These are phyloP conservation scores for Chaetomium sp. DNA, from an alignment of 2,329 filamentous ascomycete genomes.

Conservation along the genomic window DNA sequence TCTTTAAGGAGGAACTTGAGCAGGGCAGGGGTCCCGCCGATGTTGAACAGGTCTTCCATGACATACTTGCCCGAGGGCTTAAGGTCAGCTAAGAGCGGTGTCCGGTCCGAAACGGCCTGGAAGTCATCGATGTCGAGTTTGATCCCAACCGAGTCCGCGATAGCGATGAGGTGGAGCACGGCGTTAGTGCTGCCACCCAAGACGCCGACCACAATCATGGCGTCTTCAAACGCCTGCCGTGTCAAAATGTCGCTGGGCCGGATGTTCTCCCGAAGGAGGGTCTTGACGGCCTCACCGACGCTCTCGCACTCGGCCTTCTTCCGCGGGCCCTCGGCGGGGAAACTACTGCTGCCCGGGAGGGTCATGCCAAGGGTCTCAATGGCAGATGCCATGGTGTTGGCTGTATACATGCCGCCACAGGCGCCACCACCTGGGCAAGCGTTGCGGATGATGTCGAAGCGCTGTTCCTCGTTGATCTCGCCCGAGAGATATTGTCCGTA, in stretches of 20 bases:
- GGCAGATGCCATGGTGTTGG: slow-evolving; percentile 69
- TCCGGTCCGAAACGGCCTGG: slow-evolving; percentile 72
- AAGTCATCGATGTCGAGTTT: slow-evolving; percentile 82
- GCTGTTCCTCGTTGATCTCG: slow-evolving; percentile 82
- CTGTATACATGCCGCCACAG: slow-evolving; percentile 81
- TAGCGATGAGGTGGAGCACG: slow-evolving; percentile 77
- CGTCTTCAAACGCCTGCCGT: slow-evolving; percentile 74
- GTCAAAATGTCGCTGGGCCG: slow-evolving; percentile 73
- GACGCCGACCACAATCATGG: slow-evolving; percentile 76
- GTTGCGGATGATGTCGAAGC: slow-evolving; percentile 90
- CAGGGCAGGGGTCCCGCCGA: slow-evolving; percentile 79
- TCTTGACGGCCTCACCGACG: slow-evolving; percentile 67
- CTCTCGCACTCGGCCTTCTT: slow-evolving; percentile 68
- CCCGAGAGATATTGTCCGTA: slow-evolving; percentile 93
- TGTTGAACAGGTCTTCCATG: slow-evolving; percentile 77
- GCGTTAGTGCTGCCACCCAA: slow-evolving; percentile 82
- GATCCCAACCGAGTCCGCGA: slow-evolving; percentile 73
- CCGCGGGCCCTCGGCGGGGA: slow-evolving; percentile 64
- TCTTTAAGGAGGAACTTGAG: slow-evolving; percentile 84
- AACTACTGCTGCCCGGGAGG: slow-evolving; percentile 74
- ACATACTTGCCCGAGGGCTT: slow-evolving; percentile 84
- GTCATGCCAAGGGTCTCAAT: slow-evolving; percentile 71
- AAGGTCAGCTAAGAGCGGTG: slow-evolving; percentile 72
- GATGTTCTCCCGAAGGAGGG: slow-evolving; percentile 69
- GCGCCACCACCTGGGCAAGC: slow-evolving; percentile 81